A percentile compares a stretch with the other conserved stretches of the same genome.
Evolutionary conservation across 2,329 filamentous ascomycete species (phyloP).

Genomic region (Aspergillus piperis): DNA sequence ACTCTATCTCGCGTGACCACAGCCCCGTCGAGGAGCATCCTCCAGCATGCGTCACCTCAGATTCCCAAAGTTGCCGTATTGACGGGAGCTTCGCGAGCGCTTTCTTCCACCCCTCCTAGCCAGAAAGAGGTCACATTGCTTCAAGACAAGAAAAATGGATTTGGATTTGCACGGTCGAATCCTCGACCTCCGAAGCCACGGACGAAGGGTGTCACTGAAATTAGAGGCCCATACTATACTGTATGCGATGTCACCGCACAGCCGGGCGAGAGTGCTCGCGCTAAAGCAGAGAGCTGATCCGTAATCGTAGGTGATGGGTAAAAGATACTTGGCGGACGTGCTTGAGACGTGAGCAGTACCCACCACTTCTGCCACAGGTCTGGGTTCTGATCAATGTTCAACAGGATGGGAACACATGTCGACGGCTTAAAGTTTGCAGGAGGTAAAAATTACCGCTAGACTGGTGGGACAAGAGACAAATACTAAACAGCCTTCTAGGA

Average conservation of each 20-base stretch:
- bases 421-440: constrained; percentile 60
- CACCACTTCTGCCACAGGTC: neutral
- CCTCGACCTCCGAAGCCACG: constrained; percentile 52
- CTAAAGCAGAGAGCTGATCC: neutral
- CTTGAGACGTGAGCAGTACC: constrained; percentile 50
- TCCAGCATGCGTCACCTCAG: constrained; percentile 10
- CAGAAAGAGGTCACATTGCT: constrained; percentile 40
- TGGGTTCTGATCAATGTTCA: constrained; percentile 7
- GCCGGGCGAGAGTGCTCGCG: neutral
- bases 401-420: constrained; percentile 55
- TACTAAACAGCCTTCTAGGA: constrained; percentile 29
- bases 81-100: constrained; percentile 10
- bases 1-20: constrained; percentile 4
- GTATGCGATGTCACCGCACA: constrained; percentile 27
- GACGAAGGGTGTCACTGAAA: constrained; percentile 55
- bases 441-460: constrained; percentile 26
- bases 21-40: constrained; percentile 10
- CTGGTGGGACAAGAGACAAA: neutral
- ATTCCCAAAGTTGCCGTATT: constrained; percentile 13
- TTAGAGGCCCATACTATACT: constrained; percentile 58
- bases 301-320: constrained; percentile 49
- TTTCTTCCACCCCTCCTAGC: constrained; percentile 23
- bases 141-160: constrained; percentile 52
- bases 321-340: constrained; percentile 54
- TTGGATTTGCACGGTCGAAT: constrained; percentile 56